These are phyloP conservation scores for Cryptococcus sp. DNA, from an alignment of 1,284 basidiomycete species.

Conservation along the genomic window DNA sequence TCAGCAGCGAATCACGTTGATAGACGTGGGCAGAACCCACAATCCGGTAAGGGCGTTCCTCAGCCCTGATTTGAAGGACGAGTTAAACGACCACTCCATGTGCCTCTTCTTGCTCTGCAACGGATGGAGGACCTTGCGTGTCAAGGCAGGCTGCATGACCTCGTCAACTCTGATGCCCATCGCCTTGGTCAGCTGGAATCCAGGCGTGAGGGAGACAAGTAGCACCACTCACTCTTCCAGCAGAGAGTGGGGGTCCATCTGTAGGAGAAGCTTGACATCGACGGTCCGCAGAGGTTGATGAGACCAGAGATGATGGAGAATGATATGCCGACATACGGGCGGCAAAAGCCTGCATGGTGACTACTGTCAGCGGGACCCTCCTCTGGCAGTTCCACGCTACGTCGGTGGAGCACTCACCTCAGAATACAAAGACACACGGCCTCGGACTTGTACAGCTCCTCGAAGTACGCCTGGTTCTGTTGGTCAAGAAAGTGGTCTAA, in stretches of 20 bases:
- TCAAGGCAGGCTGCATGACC: conserved; percentile 63
- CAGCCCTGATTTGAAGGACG: conserved; percentile 73
- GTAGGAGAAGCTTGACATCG: conserved; percentile 80
- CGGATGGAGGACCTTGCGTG: conserved; percentile 68
- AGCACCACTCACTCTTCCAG: conserved; percentile 25
- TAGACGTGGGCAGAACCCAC: conserved; percentile 54
- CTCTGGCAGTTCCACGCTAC: neutral
- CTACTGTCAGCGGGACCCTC: neutral
- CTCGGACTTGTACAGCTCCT: conserved; percentile 79
- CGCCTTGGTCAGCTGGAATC: conserved; percentile 6
- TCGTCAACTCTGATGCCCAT: conserved; percentile 59
- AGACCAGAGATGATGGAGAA: conserved; percentile 89
- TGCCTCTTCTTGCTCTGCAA: conserved; percentile 48
- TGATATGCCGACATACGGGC: conserved; percentile 80
- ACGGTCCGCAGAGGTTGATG: conserved; percentile 67
- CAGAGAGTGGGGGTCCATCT: conserved; percentile 50
- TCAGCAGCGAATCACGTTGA: conserved; percentile 4
- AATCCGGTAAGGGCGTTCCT: conserved; percentile 88
- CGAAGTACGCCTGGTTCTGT: conserved; percentile 78
- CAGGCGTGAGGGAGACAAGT: neutral
- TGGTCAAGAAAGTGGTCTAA: conserved; percentile 71
- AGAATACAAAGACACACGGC: conserved; percentile 93
- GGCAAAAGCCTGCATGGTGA: conserved; percentile 65
- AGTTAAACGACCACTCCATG: conserved; percentile 61
- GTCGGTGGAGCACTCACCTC: conserved; percentile 56